Evolutionary conservation across 2,329 filamentous ascomycete genomes (phyloP), one percentile per base, ranked within the genome.

Genomic region (Paraphoma chrysanthemicola): DNA sequence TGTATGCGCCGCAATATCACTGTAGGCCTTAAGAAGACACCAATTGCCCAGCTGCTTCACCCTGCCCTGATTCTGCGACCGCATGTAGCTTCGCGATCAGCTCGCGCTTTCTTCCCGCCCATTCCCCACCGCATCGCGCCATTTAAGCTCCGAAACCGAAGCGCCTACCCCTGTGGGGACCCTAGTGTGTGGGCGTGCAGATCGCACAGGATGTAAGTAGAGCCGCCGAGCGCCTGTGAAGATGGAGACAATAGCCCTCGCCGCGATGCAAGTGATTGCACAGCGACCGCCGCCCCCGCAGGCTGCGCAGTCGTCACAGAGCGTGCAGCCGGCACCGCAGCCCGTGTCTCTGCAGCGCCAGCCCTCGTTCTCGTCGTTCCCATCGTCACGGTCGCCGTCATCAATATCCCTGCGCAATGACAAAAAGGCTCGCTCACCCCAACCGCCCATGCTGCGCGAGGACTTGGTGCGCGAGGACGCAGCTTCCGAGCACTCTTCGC

Each of bases 341-440:
- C 56, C 62, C 8, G 51, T 28, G 29, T 47, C 55, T 33, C 66
- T 77, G 42, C 74, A 76, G 64, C 77, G 77, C 48, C 77, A 79
- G 58, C 71, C 77, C 49, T 80, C 78, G 55, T 77, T 78, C 63
- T 79, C 78, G 51, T 79, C 76, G 48, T 78, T 79, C 49, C 73
- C 78, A 12, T 63, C 76, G 52, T 76, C 75, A 51, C 70, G 77
- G 58, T 77, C 75, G 14, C 73, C 73, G 28, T 78, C 77, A 45
- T 69, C 71, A 12, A 60, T 70, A 48, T 77, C 77, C 41, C 61
- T 68, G 43, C 73, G 72, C 60, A 75, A 74, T 56, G 72, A 71
- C 57, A 66, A 63, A 51, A 72, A 73, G 36, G 63, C 66, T 36
- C 72, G 71, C 57, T 76, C 75, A 31, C 73, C 75, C 36, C 70